phyloP scores from a whole-genome alignment of 257 asterid species.

The Solanum paucissectum region DNA sequence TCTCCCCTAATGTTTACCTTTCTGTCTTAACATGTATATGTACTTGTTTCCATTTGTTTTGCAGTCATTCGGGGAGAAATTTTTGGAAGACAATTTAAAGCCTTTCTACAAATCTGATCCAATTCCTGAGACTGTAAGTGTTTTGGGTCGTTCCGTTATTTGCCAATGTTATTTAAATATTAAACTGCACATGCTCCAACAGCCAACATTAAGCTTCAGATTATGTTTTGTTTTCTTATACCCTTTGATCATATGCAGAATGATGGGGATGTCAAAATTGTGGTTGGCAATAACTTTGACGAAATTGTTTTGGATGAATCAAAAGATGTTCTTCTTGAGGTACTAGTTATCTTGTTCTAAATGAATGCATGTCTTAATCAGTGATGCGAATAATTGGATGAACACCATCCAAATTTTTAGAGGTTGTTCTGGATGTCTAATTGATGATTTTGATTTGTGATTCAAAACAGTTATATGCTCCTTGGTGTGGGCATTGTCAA shows the following conservation, averaged over 20 bases:
- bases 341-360: conserved; percentile 11
- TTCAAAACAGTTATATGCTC: conserved; percentile 64
- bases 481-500: conserved; percentile 98
- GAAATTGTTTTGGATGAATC: conserved; percentile 92
- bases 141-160: background rate
- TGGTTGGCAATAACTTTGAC: conserved; percentile 87
- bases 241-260: conserved; percentile 35
- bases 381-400: background rate
- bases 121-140: conserved; percentile 66
- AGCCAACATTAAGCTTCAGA: background rate
- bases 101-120: conserved; percentile 92
- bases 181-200: background rate
- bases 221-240: background rate
- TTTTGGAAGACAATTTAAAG: conserved; percentile 66
- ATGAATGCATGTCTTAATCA: background rate
- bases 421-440: background rate
- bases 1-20: background rate
- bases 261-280: conserved; percentile 81
- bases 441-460: background rate
- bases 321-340: conserved; percentile 98
- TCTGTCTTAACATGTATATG: background rate
- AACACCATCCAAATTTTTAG: background rate
- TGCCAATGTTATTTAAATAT: background rate
- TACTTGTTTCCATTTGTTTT: background rate
- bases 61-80: conserved; percentile 75